Evolutionary conservation across 352 stramenopile species (phyloP).

Genomic region (Phytophthora capsici): DNA sequence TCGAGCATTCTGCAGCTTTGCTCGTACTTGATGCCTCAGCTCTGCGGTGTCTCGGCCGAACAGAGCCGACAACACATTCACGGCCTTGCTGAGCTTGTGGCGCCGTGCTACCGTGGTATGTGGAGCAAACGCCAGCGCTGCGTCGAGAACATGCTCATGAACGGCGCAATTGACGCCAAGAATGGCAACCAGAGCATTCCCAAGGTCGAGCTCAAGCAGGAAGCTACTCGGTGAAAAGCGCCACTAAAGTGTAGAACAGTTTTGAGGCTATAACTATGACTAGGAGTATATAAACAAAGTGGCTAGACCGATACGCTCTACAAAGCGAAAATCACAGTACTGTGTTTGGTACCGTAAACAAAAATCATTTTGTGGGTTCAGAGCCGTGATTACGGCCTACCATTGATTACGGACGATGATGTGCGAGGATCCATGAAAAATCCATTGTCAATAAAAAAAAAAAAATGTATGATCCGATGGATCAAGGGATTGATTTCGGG

Average conservation of each 20-base stretch:
- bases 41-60: slow-evolving; percentile 39
- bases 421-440: no score
- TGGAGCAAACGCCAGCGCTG: slow-evolving; percentile 56
- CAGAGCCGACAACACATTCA: slow-evolving; percentile 55
- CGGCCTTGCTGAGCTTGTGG: slow-evolving; percentile 50
- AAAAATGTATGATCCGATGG: no score
- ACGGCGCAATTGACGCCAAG: slow-evolving; percentile 41
- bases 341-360: slow-evolving; percentile 13
- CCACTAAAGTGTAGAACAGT: slow-evolving; percentile 31
- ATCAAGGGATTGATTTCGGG: no score
- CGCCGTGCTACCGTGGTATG: slow-evolving; percentile 47
- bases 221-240: slow-evolving; percentile 13
- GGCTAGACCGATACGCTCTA: slow-evolving; percentile 3
- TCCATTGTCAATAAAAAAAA: no score
- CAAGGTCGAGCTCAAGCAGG: slow-evolving; percentile 26
- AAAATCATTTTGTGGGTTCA: no score
- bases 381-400: no score
- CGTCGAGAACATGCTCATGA: slow-evolving; percentile 63
- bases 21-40: slow-evolving; percentile 50
- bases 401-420: no score
- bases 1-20: slow-evolving; percentile 66
- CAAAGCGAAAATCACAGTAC: background rate
- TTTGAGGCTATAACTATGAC: slow-evolving; percentile 38
- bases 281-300: slow-evolving; percentile 31
- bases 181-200: slow-evolving; percentile 16